These are phyloP conservation scores for Vigna trinervia DNA, from an alignment of 306 rosid genomes.

Conservation along the genomic window DNA sequence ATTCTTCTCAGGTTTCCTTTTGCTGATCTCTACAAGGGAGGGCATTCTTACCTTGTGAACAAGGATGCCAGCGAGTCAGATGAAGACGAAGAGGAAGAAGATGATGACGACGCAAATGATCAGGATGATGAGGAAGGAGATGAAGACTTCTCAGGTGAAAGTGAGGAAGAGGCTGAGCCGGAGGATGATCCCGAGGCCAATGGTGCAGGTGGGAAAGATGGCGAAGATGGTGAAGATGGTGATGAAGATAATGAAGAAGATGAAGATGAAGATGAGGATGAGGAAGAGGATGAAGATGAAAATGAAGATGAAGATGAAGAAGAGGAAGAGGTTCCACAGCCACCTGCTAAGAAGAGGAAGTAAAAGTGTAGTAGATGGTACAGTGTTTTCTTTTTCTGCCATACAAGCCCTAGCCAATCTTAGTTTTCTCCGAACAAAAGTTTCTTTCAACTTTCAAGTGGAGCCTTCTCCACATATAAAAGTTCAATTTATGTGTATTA, in stretches of 20 bases:
- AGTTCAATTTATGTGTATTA: slow-evolving; percentile 21
- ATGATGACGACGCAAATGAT: slow-evolving; percentile 46
- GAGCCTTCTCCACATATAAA: slow-evolving; percentile 26
- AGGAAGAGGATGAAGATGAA: slow-evolving; percentile 55
- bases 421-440: slow-evolving; percentile 44
- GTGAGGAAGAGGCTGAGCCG: slow-evolving; percentile 64
- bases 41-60: slow-evolving; percentile 47
- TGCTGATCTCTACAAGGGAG: slow-evolving; percentile 52
- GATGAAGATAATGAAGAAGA: slow-evolving; percentile 45
- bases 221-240: slow-evolving; percentile 40
- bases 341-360: slow-evolving; percentile 84
- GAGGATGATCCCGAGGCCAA: slow-evolving; percentile 68
- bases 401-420: slow-evolving; percentile 30
- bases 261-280: slow-evolving; percentile 47
- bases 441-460: slow-evolving; percentile 35
- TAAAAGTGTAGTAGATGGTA: slow-evolving; percentile 43
- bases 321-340: slow-evolving; percentile 68
- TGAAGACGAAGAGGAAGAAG: slow-evolving; percentile 17
- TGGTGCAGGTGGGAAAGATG: slow-evolving; percentile 58
- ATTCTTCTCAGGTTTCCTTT: slow-evolving; percentile 66
- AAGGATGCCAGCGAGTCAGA: slow-evolving; percentile 65
- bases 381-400: slow-evolving; percentile 15
- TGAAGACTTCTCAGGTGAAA: slow-evolving; percentile 73
- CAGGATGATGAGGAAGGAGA: slow-evolving; percentile 60
- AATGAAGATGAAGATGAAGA: not conserved